phyloP scores from a whole-genome alignment of 2,329 filamentous ascomycete species.

The Lomentospora prolificans region DNA sequence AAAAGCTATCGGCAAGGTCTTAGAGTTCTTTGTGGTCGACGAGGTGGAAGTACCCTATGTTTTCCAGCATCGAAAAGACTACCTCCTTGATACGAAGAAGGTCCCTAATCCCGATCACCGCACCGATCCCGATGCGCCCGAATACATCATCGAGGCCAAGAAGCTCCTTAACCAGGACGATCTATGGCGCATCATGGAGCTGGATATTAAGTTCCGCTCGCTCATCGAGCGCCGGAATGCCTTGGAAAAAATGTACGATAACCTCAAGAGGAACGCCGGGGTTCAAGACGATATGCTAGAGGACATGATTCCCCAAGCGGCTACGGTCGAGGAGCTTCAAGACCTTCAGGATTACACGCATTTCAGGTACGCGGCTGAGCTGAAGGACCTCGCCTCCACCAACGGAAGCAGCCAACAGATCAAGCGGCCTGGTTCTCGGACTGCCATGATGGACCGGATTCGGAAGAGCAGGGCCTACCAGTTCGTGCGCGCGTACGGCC shows the following conservation, averaged over 20 bases:
- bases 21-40: constrained; percentile 91
- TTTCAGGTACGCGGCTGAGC: constrained; percentile 77
- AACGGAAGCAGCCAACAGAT: constrained; percentile 50
- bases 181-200: constrained; percentile 87
- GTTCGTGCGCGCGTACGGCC: constrained; percentile 82
- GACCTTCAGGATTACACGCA: constrained; percentile 95
- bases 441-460: constrained; percentile 73
- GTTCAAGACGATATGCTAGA: constrained; percentile 68
- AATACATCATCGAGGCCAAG: constrained; percentile 68
- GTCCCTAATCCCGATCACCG: constrained; percentile 47
- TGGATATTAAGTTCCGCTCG: constrained; percentile 90
- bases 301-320: constrained; percentile 68
- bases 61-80: constrained; percentile 96
- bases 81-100: constrained; percentile 82
- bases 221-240: constrained; percentile 85
- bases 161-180: constrained; percentile 89
- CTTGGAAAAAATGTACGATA: constrained; percentile 69
- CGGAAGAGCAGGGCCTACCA: constrained; percentile 70
- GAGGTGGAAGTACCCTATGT: constrained; percentile 96
- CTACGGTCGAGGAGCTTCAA: constrained; percentile 89
- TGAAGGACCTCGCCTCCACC: constrained; percentile 67
- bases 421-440: constrained; percentile 76
- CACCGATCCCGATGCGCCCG: constrained; percentile 59
- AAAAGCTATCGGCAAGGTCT: constrained; percentile 78
- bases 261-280: constrained; percentile 50